Percentiles rank a stretch among this genome's conserved stretches.
Evolutionary conservation across 805 yeast genomes (phyloP).

Genomic region (Candida wancherniae): DNA sequence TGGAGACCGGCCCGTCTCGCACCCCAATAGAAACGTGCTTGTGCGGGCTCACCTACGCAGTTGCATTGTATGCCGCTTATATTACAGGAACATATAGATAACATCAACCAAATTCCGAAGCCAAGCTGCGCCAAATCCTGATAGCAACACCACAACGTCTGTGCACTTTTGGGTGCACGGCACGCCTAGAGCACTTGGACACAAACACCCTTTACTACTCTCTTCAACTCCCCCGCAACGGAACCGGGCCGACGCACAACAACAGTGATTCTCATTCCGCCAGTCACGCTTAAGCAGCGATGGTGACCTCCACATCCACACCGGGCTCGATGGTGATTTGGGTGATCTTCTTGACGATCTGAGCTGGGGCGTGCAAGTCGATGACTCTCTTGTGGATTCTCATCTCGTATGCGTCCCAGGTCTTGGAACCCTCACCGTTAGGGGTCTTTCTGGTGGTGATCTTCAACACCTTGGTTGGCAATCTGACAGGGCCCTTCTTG

Average conservation of each 20-base stretch:
- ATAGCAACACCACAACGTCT: constrained; percentile 60
- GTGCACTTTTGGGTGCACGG: constrained; percentile 45
- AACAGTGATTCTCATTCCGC: no score
- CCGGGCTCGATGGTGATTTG: constrained; percentile 98
- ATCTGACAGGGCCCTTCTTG: constrained; percentile 99
- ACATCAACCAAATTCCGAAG: no score
- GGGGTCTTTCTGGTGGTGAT: constrained; percentile 99
- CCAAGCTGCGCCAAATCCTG: constrained; percentile 46
- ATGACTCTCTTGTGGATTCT: constrained; percentile 99
- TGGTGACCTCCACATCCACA: constrained; percentile 94
- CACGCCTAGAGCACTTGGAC: constrained; percentile 57
- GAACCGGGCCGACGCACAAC: no score
- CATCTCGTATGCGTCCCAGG: constrained; percentile 99
- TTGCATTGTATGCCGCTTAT: no score
- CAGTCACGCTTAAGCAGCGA: constrained; percentile 69
- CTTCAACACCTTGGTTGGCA: constrained; percentile 98
- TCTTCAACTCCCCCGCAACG: no score
- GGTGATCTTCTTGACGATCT: constrained; percentile 89
- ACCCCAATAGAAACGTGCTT: no score
- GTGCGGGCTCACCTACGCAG: no score
- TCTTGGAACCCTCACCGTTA: constrained; percentile 99
- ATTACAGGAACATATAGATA: no score
- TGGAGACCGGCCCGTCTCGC: no score
- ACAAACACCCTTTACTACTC: constrained; percentile 11
- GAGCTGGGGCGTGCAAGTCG: constrained; percentile 96